phyloP scores from a whole-genome alignment of 192 early-diverging fungal genomes.

The Mortierella antarctica region DNA sequence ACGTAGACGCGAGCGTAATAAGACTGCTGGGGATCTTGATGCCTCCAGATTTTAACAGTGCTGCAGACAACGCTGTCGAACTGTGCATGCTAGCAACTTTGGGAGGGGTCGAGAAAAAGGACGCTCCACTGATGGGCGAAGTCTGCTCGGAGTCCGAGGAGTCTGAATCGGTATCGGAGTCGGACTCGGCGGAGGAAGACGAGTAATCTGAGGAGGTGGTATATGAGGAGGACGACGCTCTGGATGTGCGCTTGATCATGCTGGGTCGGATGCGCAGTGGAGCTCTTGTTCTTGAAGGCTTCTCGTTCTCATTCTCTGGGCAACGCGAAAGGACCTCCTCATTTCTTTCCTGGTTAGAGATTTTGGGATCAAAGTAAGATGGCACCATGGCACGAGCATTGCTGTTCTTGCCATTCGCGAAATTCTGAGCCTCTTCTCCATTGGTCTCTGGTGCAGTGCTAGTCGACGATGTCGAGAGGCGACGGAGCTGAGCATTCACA shows the following conservation, averaged over 20 bases:
- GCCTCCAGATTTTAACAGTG: slow-evolving; percentile 9
- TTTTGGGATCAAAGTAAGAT: slow-evolving; percentile 29
- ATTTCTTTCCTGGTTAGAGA: neutral
- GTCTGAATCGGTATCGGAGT: slow-evolving; percentile 17
- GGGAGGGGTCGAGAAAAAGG: slow-evolving; percentile 28
- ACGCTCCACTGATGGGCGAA: slow-evolving; percentile 36
- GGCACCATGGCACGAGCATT: neutral
- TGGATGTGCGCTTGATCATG: neutral
- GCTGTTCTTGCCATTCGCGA: too few relatives aligned
- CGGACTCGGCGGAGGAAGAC: slow-evolving; percentile 22
- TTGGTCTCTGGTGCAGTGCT: too few relatives aligned
- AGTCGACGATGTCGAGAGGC: too few relatives aligned
- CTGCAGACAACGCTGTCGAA: neutral
- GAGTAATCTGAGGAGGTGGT: slow-evolving; percentile 7
- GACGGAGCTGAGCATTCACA: too few relatives aligned
- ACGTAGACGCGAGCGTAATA: slow-evolving; percentile 11
- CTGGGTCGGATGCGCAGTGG: neutral
- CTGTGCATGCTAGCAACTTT: neutral
- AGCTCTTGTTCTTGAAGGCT: neutral
- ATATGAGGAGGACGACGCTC: slow-evolving; percentile 2
- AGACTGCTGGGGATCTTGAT: slow-evolving; percentile 38
- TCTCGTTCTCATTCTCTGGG: neutral
- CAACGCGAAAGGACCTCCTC: too few relatives aligned
- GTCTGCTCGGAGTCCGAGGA: slow-evolving; percentile 17
- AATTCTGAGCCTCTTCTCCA: too few relatives aligned